These are phyloP conservation scores for Tephrocybe rancida DNA, from an alignment of 768 basidiomycete genomes.

Conservation along the genomic window DNA sequence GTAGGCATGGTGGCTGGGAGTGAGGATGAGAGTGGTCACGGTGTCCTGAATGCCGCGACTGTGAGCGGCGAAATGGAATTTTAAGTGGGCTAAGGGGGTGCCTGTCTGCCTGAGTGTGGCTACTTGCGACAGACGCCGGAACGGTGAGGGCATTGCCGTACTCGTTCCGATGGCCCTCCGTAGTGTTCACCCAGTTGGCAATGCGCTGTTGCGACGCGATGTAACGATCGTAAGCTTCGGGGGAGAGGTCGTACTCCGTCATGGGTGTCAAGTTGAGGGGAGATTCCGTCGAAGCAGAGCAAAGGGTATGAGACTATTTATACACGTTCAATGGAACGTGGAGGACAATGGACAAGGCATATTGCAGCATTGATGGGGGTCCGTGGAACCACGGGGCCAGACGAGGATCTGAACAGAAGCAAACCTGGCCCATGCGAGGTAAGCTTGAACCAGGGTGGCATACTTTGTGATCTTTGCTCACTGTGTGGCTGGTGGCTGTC, in stretches of 20 bases:
- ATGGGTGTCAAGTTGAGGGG: constrained; percentile 21
- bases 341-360: constrained; percentile 9
- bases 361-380: constrained; percentile 10
- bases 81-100: background rate
- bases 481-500: too few relatives aligned
- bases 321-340: background rate
- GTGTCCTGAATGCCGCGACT: too few relatives aligned
- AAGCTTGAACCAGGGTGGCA: too few relatives aligned
- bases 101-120: background rate
- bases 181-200: constrained; percentile 41
- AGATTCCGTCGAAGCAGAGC: too few relatives aligned
- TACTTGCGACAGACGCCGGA: background rate
- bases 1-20: background rate
- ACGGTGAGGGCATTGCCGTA: constrained; percentile 17
- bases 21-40: constrained; percentile 7
- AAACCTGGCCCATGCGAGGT: too few relatives aligned
- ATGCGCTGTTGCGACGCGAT: constrained; percentile 42
- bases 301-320: constrained; percentile 2
- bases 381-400: background rate
- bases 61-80: background rate
- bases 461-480: too few relatives aligned
- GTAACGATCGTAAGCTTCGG: constrained; percentile 46
- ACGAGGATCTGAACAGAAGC: too few relatives aligned
- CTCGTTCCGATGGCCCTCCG: constrained; percentile 22
- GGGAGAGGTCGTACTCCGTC: constrained; percentile 55